phyloP scores from a whole-genome alignment of 352 stramenopile genomes.

The Discostella stelligera region DNA sequence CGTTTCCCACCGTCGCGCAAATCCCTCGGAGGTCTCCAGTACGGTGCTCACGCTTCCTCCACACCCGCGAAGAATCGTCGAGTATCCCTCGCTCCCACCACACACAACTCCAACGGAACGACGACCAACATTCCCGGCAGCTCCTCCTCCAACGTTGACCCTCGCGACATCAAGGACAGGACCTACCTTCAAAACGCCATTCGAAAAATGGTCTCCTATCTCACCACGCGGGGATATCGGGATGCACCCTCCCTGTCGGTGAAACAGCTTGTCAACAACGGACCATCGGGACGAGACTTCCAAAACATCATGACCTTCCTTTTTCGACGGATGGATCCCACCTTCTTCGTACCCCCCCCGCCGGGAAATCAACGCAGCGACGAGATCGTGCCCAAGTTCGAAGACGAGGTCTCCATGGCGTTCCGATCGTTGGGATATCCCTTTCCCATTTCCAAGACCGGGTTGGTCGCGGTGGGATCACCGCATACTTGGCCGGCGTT shows the following conservation, averaged over 20 bases:
- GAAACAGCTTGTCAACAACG: slow-evolving; percentile 86
- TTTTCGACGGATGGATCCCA: slow-evolving; percentile 92
- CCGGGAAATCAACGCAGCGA: slow-evolving; percentile 17
- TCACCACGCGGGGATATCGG: slow-evolving; percentile 89
- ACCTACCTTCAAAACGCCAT: slow-evolving; percentile 90
- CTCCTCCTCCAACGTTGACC: slow-evolving; percentile 35
- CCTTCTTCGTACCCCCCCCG: slow-evolving; percentile 56
- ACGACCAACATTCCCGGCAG: slow-evolving; percentile 1
- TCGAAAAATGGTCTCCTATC: slow-evolving; percentile 90
- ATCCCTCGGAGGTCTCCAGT: slow-evolving; percentile 13
- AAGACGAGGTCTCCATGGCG: slow-evolving; percentile 87
- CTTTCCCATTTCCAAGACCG: slow-evolving; percentile 94
- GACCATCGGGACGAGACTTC: slow-evolving; percentile 95
- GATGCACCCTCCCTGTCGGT: slow-evolving; percentile 86
- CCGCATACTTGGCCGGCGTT: slow-evolving; percentile 95
- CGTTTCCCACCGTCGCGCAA: slow-evolving; percentile 8
- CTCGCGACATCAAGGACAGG: slow-evolving; percentile 85
- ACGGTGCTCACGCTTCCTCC: background rate
- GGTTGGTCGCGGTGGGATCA: slow-evolving; percentile 90
- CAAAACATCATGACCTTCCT: slow-evolving; percentile 96
- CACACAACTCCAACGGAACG: background rate
- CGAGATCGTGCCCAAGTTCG: slow-evolving; percentile 79
- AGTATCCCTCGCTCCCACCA: slow-evolving; percentile 24
- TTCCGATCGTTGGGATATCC: slow-evolving; percentile 90
- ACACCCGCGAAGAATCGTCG: slow-evolving; percentile 41